phyloP scores from a whole-genome alignment of 2,329 filamentous ascomycete species.

The Claviceps sp. region DNA sequence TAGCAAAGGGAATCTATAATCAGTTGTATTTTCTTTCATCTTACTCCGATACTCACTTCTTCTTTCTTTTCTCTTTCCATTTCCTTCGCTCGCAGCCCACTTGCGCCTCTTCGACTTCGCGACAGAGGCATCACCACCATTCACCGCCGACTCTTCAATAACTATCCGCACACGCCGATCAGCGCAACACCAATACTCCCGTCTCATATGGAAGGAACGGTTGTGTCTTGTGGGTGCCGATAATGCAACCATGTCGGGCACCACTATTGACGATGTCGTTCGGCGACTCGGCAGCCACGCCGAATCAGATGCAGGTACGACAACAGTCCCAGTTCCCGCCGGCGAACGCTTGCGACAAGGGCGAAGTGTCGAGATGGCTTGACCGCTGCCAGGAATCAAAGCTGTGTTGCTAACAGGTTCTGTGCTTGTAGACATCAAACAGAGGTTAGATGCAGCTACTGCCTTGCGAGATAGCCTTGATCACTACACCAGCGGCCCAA shows the following conservation, averaged over 20 bases:
- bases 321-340: background rate
- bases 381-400: background rate
- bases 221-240: constrained; percentile 24
- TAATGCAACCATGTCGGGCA: constrained; percentile 46
- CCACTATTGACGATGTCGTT: constrained; percentile 49
- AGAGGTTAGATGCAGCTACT: constrained; percentile 69
- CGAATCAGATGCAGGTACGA: constrained; percentile 38
- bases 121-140: constrained; percentile 12
- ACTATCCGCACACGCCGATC: constrained; percentile 6
- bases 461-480: constrained; percentile 88
- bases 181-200: constrained; percentile 11
- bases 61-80: background rate
- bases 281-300: constrained; percentile 37
- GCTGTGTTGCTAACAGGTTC: background rate
- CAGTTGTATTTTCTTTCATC: too few species aligned
- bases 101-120: constrained; percentile 6
- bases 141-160: constrained; percentile 3
- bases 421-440: constrained; percentile 52
- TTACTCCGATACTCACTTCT: background rate
- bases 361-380: background rate
- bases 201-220: constrained; percentile 22
- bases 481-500: constrained; percentile 63
- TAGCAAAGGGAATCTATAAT: background rate
- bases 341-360: background rate
- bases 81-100: background rate